Conservation (phyloP, 371 early-diverging fungal genomes). For the Mucor piriformis region DNA sequence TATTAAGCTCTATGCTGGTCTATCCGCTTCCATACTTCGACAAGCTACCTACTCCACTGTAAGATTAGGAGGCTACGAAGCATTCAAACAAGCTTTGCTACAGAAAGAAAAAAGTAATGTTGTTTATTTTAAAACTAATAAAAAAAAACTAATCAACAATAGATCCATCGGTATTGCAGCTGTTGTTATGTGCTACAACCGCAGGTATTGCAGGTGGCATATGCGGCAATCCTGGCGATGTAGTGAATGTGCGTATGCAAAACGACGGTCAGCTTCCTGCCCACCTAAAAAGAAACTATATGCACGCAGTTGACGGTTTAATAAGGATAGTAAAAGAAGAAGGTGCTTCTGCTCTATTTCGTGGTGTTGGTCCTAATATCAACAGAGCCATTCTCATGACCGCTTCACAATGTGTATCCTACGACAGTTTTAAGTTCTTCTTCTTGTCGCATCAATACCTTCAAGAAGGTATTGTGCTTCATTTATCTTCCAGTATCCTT, state of each 20-base stretch:
- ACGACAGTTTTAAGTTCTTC: slow-evolving; percentile 60
- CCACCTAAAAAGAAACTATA: slow-evolving; percentile 61
- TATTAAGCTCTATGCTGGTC: slow-evolving; percentile 59
- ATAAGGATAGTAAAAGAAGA: slow-evolving; percentile 62
- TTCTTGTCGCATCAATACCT: slow-evolving; percentile 49
- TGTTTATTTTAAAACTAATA: not conserved
- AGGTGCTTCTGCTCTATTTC: slow-evolving; percentile 54
- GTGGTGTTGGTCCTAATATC: slow-evolving; percentile 65
- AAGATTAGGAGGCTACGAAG: slow-evolving; percentile 71
- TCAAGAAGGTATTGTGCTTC: slow-evolving; percentile 57
- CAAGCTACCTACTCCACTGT: slow-evolving; percentile 74
- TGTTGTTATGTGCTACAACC: slow-evolving; percentile 53
- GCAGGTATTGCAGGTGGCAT: slow-evolving; percentile 71
- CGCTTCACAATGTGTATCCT: slow-evolving; percentile 63
- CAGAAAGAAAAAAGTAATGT: slow-evolving; percentile 31
- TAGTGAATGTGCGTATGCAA: slow-evolving; percentile 74
- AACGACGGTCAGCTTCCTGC: slow-evolving; percentile 68
- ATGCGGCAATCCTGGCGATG: slow-evolving; percentile 77
- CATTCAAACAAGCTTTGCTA: slow-evolving; percentile 41
- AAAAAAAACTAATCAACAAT: not conserved
- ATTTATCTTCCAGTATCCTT: slow-evolving; percentile 62
- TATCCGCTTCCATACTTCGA: slow-evolving; percentile 66
- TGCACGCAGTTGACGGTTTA: slow-evolving; percentile 68
- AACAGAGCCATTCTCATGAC: slow-evolving; percentile 70
- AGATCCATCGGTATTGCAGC: slow-evolving; percentile 47